These are phyloP conservation scores for Zygosaccharomyces bisporus DNA, from an alignment of 805 yeast species.

Conservation along the genomic window DNA sequence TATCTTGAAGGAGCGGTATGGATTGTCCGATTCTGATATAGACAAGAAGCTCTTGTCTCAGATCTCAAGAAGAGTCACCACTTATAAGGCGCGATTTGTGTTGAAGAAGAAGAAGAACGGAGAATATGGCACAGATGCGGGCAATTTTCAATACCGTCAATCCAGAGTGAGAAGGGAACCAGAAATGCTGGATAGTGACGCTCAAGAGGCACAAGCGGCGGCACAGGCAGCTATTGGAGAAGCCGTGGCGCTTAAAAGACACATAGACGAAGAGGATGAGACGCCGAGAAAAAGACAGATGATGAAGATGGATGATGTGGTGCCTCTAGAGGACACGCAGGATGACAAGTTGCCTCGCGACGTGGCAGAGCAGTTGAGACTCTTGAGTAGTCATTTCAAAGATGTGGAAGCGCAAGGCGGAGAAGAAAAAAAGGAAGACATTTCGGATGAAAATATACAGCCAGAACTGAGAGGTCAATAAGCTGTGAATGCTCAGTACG, in stretches of 20 bases:
- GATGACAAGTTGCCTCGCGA: slow-evolving; percentile 36
- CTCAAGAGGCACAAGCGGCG: slow-evolving; percentile 26
- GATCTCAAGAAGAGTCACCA: slow-evolving; percentile 36
- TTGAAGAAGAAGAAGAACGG: slow-evolving; percentile 34
- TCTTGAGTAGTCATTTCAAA: slow-evolving; percentile 35
- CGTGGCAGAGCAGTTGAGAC: slow-evolving; percentile 36
- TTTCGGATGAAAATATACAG: slow-evolving; percentile 36
- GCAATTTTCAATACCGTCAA: slow-evolving; percentile 7
- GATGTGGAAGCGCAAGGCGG: slow-evolving; percentile 29
- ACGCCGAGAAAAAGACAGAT: slow-evolving; percentile 17
- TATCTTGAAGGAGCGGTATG: slow-evolving; percentile 32
- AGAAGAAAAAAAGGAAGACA: slow-evolving; percentile 25
- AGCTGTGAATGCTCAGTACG: too few relatives aligned
- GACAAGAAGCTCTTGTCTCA: slow-evolving; percentile 30
- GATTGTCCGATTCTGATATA: slow-evolving; percentile 31
- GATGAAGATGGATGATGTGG: slow-evolving; percentile 20
- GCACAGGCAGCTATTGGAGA: slow-evolving; percentile 31
- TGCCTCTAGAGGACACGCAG: slow-evolving; percentile 27
- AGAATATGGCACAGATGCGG: slow-evolving; percentile 24
- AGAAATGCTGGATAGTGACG: slow-evolving; percentile 16
- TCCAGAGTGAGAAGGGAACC: slow-evolving; percentile 10
- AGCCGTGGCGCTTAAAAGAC: slow-evolving; percentile 21
- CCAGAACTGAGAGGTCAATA: slow-evolving; percentile 36
- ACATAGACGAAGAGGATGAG: slow-evolving; percentile 18
- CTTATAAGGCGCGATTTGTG: slow-evolving; percentile 36